Conservation (phyloP, 176 grass and related monocot species). For the Aechmea fasciata region DNA sequence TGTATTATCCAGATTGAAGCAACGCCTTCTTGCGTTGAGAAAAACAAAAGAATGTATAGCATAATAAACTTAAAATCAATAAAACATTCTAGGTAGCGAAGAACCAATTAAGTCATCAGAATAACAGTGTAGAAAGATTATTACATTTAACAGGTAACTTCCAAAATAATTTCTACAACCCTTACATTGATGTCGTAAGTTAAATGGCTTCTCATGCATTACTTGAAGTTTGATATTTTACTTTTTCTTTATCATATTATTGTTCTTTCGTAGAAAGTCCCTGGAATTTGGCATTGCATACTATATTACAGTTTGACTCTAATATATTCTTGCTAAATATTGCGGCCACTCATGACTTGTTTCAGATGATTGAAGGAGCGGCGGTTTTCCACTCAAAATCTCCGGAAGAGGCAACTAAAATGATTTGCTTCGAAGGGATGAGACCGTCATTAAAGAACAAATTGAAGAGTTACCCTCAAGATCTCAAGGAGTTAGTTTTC, state of each 20-base stretch:
- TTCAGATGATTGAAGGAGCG: slow-evolving; percentile 65
- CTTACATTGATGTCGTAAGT: too few relatives aligned
- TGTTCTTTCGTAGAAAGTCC: not conserved
- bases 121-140: too few relatives aligned
- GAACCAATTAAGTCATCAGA: too few relatives aligned
- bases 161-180: too few relatives aligned
- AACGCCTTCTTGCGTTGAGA: not conserved
- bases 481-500: slow-evolving; percentile 77
- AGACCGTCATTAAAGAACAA: slow-evolving; percentile 69
- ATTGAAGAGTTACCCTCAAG: slow-evolving; percentile 62
- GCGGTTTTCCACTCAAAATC: slow-evolving; percentile 38
- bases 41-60: not conserved
- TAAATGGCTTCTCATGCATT: not conserved
- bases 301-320: not conserved
- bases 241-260: not conserved
- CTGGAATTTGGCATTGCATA: not conserved
- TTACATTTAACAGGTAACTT: too few relatives aligned
- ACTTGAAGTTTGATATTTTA: not conserved
- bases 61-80: not conserved
- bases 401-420: slow-evolving; percentile 40
- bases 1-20: not conserved
- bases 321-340: not conserved
- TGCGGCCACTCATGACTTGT: not conserved
- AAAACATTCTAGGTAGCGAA: too few relatives aligned
- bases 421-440: slow-evolving; percentile 45